Evolutionary conservation across 2,329 filamentous ascomycete species (phyloP).

Genomic region (Claviceps quebecensis): DNA sequence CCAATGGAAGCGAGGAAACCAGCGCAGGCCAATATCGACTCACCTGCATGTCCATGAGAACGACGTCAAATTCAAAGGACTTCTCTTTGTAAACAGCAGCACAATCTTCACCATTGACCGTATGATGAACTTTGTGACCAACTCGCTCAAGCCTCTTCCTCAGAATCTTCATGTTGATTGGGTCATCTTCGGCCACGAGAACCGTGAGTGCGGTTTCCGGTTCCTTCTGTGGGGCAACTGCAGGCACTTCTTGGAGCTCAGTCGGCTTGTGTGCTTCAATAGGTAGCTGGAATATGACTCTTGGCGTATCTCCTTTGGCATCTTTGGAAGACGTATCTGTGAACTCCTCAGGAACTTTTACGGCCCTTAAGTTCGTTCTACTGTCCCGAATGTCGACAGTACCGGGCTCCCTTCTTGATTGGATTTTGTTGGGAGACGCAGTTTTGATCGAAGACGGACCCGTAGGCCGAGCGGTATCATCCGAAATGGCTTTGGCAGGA

Average conservation of each 20-base stretch:
- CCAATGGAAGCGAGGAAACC: too few species aligned
- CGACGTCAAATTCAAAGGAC: slow-evolving; percentile 52
- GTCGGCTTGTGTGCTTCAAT: slow-evolving; percentile 5
- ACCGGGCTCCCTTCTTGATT: slow-evolving; percentile 17
- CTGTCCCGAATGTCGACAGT: slow-evolving; percentile 26
- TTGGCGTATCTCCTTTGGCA: slow-evolving; percentile 18
- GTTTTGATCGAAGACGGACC: slow-evolving; percentile 6
- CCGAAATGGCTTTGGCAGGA: slow-evolving; percentile 1
- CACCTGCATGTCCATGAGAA: slow-evolving; percentile 91
- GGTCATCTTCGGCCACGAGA: slow-evolving; percentile 76
- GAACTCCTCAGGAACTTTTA: slow-evolving; percentile 36
- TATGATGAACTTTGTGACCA: slow-evolving; percentile 57
- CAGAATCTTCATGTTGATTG: slow-evolving; percentile 71
- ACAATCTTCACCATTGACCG: slow-evolving; percentile 76
- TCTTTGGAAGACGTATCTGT: slow-evolving; percentile 17
- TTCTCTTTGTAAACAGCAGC: slow-evolving; percentile 53
- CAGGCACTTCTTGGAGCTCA: slow-evolving; percentile 11
- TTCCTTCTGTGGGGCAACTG: slow-evolving; percentile 10
- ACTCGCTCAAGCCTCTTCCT: slow-evolving; percentile 66
- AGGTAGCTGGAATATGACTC: slow-evolving; percentile 26
- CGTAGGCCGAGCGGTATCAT: slow-evolving; percentile 5
- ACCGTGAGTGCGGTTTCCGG: slow-evolving; percentile 35
- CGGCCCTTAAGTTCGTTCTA: slow-evolving; percentile 30
- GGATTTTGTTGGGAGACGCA: not conserved
- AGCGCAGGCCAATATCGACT: slow-evolving; percentile 15